Evolutionary conservation across 257 asterid species (phyloP), one percentile per base, ranked within the genome.

Genomic region (Nicotiana knightiana): DNA sequence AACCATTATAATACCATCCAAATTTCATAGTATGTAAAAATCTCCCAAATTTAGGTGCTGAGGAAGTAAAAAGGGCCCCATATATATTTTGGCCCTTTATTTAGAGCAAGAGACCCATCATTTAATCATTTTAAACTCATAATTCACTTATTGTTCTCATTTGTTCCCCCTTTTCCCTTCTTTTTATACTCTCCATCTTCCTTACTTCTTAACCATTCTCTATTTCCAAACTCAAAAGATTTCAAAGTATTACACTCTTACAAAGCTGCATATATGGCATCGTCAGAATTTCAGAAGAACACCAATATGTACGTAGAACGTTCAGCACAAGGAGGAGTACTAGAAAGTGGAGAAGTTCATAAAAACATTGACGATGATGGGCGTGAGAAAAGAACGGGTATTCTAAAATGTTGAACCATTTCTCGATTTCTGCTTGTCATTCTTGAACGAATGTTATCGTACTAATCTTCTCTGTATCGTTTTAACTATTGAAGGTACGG

Each of bases 341-440:
- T 12, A 32, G 78, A 82, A 30, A 64, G 37, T 21, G 67, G 68
- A 77, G 55, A 66, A n/a, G 55, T 9, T 54, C 54, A 35, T 6
- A 77, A 57, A 54, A 51, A 78, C 39, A 18, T 83, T 35, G 83
- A 77, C 28, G 85, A 77, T 21, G 83, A 83, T 32, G 85, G 82
- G 0, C 80, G 65, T 0, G 64, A 77, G 12, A 83, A 66, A 66
- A 35, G 86, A 66, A 78, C 83, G 16, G 86, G 86, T 83, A 43
- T 43, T 43, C 51, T 43, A 43, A 8, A 43, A 9, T 43, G 51
- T 2, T 43, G 51, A 43, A 43, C 3, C 51, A 43, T 43, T 43
- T 30, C 18, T 82, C 6, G 3, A 10, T 67, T 73, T 70, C 0
- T 53, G 0, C 32, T 37, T 57, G 17, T 30, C n/a, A 39, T 46